Percentiles rank a stretch among this genome's conserved stretches.
These are phyloP conservation scores for Bretschneidera sinensis DNA, from an alignment of 345 rosid species.

Conservation along the genomic window DNA sequence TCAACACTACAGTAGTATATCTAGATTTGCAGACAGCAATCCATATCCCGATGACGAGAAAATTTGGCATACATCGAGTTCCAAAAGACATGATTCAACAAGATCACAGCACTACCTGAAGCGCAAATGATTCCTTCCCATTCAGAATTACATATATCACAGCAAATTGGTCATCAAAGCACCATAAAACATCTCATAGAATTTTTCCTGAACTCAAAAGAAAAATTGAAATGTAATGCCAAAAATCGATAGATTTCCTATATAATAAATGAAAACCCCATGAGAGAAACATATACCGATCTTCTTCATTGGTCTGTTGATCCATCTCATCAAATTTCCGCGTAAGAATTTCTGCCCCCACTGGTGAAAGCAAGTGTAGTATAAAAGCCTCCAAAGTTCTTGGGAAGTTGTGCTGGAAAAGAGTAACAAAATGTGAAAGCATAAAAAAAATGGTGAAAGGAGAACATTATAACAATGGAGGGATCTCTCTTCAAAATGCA, in stretches of 20 bases:
- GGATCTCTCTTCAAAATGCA: not conserved
- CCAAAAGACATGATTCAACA: slow-evolving; percentile 4
- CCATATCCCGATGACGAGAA: too few species aligned
- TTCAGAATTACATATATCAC: slow-evolving; percentile 80
- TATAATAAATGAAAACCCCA: slow-evolving; percentile 1
- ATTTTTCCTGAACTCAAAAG: slow-evolving; percentile 52
- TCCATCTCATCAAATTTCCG: slow-evolving; percentile 80
- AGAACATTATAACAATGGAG: not conserved
- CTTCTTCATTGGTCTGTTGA: slow-evolving; percentile 51
- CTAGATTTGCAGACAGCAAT: slow-evolving; percentile 1
- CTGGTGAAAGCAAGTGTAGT: slow-evolving; percentile 80
- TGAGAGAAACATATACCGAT: slow-evolving; percentile 35
- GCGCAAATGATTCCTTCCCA: slow-evolving; percentile 72
- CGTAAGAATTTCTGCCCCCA: slow-evolving; percentile 78
- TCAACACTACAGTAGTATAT: too few species aligned
- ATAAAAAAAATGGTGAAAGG: not conserved
- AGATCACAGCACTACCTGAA: slow-evolving; percentile 43
- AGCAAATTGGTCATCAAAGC: slow-evolving; percentile 82
- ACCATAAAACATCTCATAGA: slow-evolving; percentile 67
- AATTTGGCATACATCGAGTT: not conserved
- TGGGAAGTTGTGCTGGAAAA: slow-evolving; percentile 73
- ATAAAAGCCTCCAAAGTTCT: slow-evolving; percentile 82
- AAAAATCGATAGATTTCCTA: slow-evolving; percentile 10
- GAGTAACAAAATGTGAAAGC: slow-evolving; percentile 10
- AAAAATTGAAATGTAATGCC: slow-evolving; percentile 7